Evolutionary conservation across 345 rosid species (phyloP).

Genomic region (Rhodamnia rubescens): DNA sequence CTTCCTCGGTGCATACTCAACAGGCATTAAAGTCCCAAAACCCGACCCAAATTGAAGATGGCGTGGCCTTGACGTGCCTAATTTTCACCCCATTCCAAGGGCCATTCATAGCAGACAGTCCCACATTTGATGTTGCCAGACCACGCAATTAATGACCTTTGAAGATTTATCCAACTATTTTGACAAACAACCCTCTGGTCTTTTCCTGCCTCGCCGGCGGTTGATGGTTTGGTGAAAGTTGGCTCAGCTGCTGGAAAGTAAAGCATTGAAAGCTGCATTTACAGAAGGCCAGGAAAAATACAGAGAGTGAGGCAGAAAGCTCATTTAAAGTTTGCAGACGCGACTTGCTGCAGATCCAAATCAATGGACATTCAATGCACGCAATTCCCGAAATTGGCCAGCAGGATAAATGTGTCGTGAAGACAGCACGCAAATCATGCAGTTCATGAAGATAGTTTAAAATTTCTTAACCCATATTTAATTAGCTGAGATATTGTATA

Average conservation of each 20-base stretch:
- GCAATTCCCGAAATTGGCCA: not conserved
- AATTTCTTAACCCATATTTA: too few species aligned
- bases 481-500: too few species aligned
- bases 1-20: not conserved
- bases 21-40: not conserved
- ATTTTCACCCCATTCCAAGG: not conserved
- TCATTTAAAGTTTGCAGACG: not conserved
- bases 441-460: too few species aligned
- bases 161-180: not conserved
- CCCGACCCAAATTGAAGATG: not conserved
- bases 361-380: not conserved
- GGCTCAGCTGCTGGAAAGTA: not conserved
- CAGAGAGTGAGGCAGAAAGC: not conserved
- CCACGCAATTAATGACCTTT: not conserved
- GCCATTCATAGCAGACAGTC: not conserved
- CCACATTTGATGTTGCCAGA: not conserved
- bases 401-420: too few species aligned
- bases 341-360: not conserved
- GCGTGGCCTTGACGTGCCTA: not conserved
- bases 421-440: too few species aligned
- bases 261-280: not conserved
- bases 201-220: not conserved
- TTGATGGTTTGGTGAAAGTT: not conserved
- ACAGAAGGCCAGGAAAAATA: too few species aligned
- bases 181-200: not conserved